phyloP scores from a whole-genome alignment of 1,284 basidiomycete species.

The Ustilago xerochloae region DNA sequence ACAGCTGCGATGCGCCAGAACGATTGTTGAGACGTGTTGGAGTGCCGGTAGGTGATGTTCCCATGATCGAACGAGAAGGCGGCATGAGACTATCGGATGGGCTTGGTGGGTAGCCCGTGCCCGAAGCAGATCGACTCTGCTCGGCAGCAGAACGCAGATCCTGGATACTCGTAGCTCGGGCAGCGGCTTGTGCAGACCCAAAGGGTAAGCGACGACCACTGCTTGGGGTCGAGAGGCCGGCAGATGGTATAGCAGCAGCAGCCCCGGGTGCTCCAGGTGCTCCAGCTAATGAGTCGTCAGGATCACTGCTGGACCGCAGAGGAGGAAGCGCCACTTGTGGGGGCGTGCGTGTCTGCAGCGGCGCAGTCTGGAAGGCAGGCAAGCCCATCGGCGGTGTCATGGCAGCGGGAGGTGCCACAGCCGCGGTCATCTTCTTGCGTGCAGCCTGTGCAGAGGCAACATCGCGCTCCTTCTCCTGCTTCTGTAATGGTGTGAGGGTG shows the following conservation, averaged over 20 bases:
- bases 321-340: conserved; percentile 14
- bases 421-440: conserved; percentile 37
- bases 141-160: conserved; percentile 48
- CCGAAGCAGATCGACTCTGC: conserved; percentile 31
- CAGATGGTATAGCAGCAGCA: neutral
- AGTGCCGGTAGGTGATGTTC: conserved; percentile 43
- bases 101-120: conserved; percentile 27
- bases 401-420: neutral
- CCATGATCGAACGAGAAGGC: conserved; percentile 54
- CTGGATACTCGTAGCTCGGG: conserved; percentile 50
- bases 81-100: conserved; percentile 52
- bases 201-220: conserved; percentile 27
- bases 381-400: conserved; percentile 22
- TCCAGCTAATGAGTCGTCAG: conserved; percentile 8
- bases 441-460: conserved; percentile 50
- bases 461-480: conserved; percentile 52
- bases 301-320: conserved; percentile 24
- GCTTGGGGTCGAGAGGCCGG: conserved; percentile 12
- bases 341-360: conserved; percentile 27
- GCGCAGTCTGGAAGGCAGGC: conserved; percentile 17
- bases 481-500: conserved; percentile 34
- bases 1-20: conserved; percentile 55
- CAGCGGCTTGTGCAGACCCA: conserved; percentile 33
- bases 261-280: neutral
- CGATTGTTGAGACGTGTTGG: conserved; percentile 35